phyloP scores from a whole-genome alignment of 768 basidiomycete genomes.

The Wakefieldia striispora region DNA sequence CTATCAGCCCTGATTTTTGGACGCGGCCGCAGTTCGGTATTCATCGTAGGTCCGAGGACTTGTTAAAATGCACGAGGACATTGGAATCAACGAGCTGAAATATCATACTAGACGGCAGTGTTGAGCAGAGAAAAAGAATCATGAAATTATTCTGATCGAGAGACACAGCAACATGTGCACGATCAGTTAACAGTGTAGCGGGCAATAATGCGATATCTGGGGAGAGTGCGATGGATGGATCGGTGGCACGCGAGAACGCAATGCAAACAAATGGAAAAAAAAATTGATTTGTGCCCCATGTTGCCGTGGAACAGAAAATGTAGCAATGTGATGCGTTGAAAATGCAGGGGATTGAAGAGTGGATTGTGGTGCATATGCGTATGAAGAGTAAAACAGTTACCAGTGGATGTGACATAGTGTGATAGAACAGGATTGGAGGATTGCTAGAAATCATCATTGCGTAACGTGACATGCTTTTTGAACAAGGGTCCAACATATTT shows the following conservation, averaged over 20 bases:
- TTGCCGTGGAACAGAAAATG: slow-evolving; percentile 13
- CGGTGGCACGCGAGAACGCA: slow-evolving; percentile 23
- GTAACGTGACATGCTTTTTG: slow-evolving; percentile 19
- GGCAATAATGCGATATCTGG: slow-evolving; percentile 20
- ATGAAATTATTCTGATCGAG: slow-evolving; percentile 9
- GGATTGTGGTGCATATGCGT: slow-evolving; percentile 22
- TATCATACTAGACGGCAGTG: slow-evolving; percentile 20
- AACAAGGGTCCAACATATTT: slow-evolving; percentile 4
- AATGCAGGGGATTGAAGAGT: slow-evolving; percentile 21
- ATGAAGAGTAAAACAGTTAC: slow-evolving; percentile 18
- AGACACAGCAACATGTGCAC: slow-evolving; percentile 18
- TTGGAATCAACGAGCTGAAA: slow-evolving; percentile 3
- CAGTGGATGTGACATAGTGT: slow-evolving; percentile 17
- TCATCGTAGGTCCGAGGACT: slow-evolving; percentile 1
- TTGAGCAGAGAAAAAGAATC: slow-evolving; percentile 17
- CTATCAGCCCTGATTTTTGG: neutral
- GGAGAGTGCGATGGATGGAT: slow-evolving; percentile 13
- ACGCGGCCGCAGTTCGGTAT: neutral
- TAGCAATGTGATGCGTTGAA: slow-evolving; percentile 22
- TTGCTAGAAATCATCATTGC: slow-evolving; percentile 13
- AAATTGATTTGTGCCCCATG: slow-evolving; percentile 15
- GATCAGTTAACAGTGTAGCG: slow-evolving; percentile 6
- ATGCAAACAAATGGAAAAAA: slow-evolving; percentile 13
- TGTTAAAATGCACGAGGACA: slow-evolving; percentile 4
- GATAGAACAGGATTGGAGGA: slow-evolving; percentile 10